A percentile compares a stretch with the other conserved stretches of the same genome.
Evolutionary conservation across 805 yeast species (phyloP).

Genomic region (Wickerhamomyces bovis): DNA sequence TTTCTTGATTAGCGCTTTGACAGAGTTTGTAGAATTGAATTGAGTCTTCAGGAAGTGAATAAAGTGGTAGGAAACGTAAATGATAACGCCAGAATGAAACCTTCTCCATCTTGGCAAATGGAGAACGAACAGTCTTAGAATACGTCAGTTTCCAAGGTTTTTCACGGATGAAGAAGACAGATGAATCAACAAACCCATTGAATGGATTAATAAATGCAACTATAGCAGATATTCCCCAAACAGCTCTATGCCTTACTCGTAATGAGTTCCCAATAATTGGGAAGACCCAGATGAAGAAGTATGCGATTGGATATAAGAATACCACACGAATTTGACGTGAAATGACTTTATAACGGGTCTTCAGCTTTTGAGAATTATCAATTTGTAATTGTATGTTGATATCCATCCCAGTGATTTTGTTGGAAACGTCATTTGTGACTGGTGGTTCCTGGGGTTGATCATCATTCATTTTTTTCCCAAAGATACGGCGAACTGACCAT

Average conservation of each 20-base stretch:
- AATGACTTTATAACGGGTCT: constrained; percentile 57
- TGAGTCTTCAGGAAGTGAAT: constrained; percentile 32
- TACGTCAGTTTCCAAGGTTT: constrained; percentile 62
- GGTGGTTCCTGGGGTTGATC: not conserved
- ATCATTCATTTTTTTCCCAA: constrained; percentile 1
- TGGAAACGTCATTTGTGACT: not conserved
- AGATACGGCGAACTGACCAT: constrained; percentile 1
- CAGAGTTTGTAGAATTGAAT: constrained; percentile 1
- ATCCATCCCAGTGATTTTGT: constrained; percentile 8
- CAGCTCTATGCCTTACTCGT: constrained; percentile 42
- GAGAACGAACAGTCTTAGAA: constrained; percentile 20
- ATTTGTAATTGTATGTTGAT: constrained; percentile 19
- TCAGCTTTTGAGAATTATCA: constrained; percentile 36
- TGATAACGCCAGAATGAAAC: constrained; percentile 33
- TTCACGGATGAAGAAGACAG: constrained; percentile 73
- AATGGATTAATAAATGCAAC: constrained; percentile 78
- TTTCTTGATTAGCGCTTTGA: not conserved
- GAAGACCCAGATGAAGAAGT: constrained; percentile 73
- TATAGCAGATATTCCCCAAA: constrained; percentile 56
- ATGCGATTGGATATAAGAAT: constrained; percentile 80
- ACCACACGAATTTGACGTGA: constrained; percentile 74
- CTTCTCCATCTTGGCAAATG: constrained; percentile 22
- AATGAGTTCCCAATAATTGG: constrained; percentile 67
- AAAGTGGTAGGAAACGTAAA: constrained; percentile 39
- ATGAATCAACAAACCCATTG: constrained; percentile 70